Conservation (phyloP, 2,329 filamentous ascomycete species). For the Hymenoscyphus fructigenus region DNA sequence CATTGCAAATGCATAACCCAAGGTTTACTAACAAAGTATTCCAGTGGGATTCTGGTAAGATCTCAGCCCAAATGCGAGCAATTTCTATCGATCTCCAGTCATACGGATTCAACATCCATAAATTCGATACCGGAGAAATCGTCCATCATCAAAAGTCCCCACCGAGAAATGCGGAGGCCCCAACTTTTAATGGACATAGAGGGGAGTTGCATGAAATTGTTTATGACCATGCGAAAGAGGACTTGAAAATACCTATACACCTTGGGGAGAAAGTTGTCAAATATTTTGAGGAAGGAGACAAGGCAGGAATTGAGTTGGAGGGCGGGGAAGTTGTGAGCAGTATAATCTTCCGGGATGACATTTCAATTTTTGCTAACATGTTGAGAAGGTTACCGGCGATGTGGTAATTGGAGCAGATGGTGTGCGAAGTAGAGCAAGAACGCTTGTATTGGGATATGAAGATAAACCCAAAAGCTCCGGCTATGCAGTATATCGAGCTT, state of each 20-base stretch:
- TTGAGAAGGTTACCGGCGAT: conserved; percentile 42
- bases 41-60: conserved; percentile 47
- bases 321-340: conserved; percentile 32
- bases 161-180: conserved; percentile 32
- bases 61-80: conserved; percentile 33
- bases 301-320: conserved; percentile 46
- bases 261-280: conserved; percentile 49
- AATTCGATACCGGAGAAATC: conserved; percentile 34
- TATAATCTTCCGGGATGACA: not conserved
- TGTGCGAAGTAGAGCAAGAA: conserved; percentile 52
- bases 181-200: conserved; percentile 47
- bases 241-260: conserved; percentile 51
- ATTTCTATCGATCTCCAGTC: conserved; percentile 29
- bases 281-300: conserved; percentile 49
- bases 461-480: conserved; percentile 51
- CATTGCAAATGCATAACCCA: too few relatives aligned
- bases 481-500: conserved; percentile 53
- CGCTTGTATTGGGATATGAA: conserved; percentile 51
- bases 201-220: conserved; percentile 55
- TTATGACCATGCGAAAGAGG: conserved; percentile 48
- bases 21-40: not conserved
- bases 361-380: conserved; percentile 14
- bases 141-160: conserved; percentile 44
- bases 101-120: conserved; percentile 51
- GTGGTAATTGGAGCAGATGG: conserved; percentile 56